Evolutionary conservation across 1,284 basidiomycete species (phyloP), one percentile per base, ranked within the genome.

Genomic region (Trichosporon sp.): DNA sequence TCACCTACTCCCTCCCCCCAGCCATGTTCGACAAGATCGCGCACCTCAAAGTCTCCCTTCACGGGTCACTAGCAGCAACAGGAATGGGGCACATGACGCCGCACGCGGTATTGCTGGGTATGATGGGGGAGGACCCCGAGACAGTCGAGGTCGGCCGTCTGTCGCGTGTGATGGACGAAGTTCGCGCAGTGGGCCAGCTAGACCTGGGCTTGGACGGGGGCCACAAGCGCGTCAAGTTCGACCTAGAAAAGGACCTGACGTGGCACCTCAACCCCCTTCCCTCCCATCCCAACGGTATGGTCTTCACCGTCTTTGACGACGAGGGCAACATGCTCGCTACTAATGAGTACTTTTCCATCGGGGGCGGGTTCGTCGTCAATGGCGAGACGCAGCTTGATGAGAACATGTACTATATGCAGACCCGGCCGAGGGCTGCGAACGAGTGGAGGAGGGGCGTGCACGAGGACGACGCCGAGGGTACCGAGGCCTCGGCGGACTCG

Each of bases 371-470:
- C 72, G 91, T 81, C 46, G 79, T 94, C 54, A 75, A 75, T 67
- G 66, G 72, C 31, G 71, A 71, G 58, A 78, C 79, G 3, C 76
- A 90, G 88, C 93, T 96, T 80, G 97, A 97, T 76, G 95, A 98
- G 81, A 97, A 98, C 77, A 78, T 97, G 69, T 97, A 92, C 78
- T 97, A 97, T 84, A 93, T 93, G 77, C 88, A 91, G n/a, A 90
- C 95, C n/a, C 86, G 93, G 74, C 91, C 93, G 76, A 82, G 83
- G 58, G 83, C 84, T 11, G 94, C 95, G 5, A 88, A 89, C 61
- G 86, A 86, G 21, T 88, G 89, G 27, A 86, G 95, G 32, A 81
- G 92, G 27, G 86, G 90, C 69, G 90, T 91, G 71, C 25, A 58
- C 56, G 56, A 56, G 9, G 11, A n/a, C 11, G 21, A 44, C 56